A percentile compares a stretch with the other conserved stretches of the same genome.
These are phyloP conservation scores for Elongisporangium undulatum DNA, from an alignment of 352 stramenopile genomes.

Conservation along the genomic window DNA sequence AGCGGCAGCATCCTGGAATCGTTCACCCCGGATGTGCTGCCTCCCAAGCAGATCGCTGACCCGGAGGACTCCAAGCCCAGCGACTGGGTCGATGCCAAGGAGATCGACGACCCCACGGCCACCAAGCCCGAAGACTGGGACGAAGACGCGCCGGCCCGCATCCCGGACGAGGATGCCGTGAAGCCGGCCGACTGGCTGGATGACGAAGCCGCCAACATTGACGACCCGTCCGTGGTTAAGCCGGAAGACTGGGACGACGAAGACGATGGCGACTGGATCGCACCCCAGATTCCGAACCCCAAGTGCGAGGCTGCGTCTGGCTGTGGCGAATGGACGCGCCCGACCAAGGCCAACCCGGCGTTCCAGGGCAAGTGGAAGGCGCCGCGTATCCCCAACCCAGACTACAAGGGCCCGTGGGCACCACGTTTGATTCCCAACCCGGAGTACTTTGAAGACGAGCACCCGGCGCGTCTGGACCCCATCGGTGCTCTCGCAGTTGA, in stretches of 20 bases:
- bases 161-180: conserved; percentile 79
- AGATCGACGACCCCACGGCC: conserved; percentile 86
- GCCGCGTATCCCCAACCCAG: conserved; percentile 90
- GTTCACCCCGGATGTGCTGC: conserved; percentile 84
- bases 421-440: conserved; percentile 90
- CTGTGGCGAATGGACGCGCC: conserved; percentile 89
- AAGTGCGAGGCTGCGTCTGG: conserved; percentile 79
- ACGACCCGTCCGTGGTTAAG: conserved; percentile 74
- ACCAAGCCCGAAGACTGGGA: conserved; percentile 93
- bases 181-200: conserved; percentile 92
- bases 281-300: conserved; percentile 88
- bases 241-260: conserved; percentile 95
- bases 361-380: conserved; percentile 93
- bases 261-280: conserved; percentile 89
- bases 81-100: conserved; percentile 90
- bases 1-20: conserved; percentile 79
- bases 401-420: conserved; percentile 89
- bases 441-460: conserved; percentile 81
- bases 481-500: conserved; percentile 90
- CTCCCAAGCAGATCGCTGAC: conserved; percentile 91
- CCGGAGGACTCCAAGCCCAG: conserved; percentile 87
- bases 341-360: conserved; percentile 85
- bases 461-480: conserved; percentile 77
- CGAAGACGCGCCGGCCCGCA: conserved; percentile 83
- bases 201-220: conserved; percentile 69